Evolutionary conservation across 768 basidiomycete species (phyloP).

Genomic region (Holtermannia corniformis): DNA sequence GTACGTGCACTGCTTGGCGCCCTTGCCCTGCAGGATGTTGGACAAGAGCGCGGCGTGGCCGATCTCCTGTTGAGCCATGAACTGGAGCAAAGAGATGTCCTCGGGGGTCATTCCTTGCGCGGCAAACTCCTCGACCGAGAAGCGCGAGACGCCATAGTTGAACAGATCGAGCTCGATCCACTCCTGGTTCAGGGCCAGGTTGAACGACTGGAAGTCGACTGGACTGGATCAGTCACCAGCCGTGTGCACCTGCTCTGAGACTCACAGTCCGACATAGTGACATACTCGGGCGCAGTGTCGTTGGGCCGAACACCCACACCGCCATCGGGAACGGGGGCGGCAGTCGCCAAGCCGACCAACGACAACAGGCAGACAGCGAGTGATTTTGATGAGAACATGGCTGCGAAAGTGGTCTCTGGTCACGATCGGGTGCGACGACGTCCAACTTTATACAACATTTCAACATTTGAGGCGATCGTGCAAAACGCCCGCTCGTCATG

Average conservation of each 20-base stretch:
- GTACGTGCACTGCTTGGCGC: slow-evolving; percentile 49
- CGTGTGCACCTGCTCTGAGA: not conserved
- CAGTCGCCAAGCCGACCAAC: slow-evolving; percentile 15
- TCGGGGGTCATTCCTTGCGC: slow-evolving; percentile 50
- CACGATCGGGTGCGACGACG: too few species aligned
- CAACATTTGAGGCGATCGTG: too few species aligned
- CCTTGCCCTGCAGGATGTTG: slow-evolving; percentile 47
- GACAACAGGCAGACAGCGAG: slow-evolving; percentile 12
- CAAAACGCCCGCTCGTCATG: too few species aligned
- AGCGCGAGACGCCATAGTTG: slow-evolving; percentile 50
- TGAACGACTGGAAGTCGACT: slow-evolving; percentile 51
- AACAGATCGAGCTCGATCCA: slow-evolving; percentile 56
- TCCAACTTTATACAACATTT: too few species aligned
- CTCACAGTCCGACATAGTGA: slow-evolving; percentile 30
- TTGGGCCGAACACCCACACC: slow-evolving; percentile 37
- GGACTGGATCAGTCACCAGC: not conserved
- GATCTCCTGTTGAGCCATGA: slow-evolving; percentile 52
- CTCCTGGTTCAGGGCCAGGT: slow-evolving; percentile 56
- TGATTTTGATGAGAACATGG: not conserved
- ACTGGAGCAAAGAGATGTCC: slow-evolving; percentile 52
- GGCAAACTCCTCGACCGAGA: slow-evolving; percentile 53
- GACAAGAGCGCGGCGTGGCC: slow-evolving; percentile 53
- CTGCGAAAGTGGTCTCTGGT: too few species aligned
- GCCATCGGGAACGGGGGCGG: slow-evolving; percentile 29
- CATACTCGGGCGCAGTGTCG: slow-evolving; percentile 37